Evolutionary conservation across 2,329 filamentous ascomycete genomes (phyloP).

Genomic region (Aspergillus tubingensis): DNA sequence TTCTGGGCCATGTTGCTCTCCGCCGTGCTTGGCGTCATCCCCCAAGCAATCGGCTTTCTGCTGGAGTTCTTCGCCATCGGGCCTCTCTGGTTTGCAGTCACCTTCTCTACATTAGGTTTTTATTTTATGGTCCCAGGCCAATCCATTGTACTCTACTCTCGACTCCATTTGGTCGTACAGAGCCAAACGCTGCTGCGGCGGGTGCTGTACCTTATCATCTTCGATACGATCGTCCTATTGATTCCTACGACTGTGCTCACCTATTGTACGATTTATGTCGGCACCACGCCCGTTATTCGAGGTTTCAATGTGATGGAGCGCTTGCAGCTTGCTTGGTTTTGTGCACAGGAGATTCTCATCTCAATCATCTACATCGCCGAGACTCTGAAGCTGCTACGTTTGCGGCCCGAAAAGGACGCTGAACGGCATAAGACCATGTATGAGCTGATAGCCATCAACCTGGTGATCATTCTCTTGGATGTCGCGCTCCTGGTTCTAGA

Average conservation of each 20-base stretch:
- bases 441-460: slow-evolving; percentile 52
- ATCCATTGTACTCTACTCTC: slow-evolving; percentile 63
- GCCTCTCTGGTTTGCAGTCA: slow-evolving; percentile 38
- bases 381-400: slow-evolving; percentile 48
- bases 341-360: slow-evolving; percentile 49
- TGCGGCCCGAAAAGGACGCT: slow-evolving; percentile 36
- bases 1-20: slow-evolving; percentile 46
- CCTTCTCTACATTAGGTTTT: slow-evolving; percentile 55
- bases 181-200: slow-evolving; percentile 50
- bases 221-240: slow-evolving; percentile 56
- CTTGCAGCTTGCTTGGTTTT: slow-evolving; percentile 46
- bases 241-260: slow-evolving; percentile 57
- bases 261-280: slow-evolving; percentile 43
- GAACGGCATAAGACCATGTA: slow-evolving; percentile 47
- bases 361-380: slow-evolving; percentile 56
- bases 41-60: slow-evolving; percentile 43
- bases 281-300: slow-evolving; percentile 25
- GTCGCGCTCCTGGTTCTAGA: slow-evolving; percentile 47
- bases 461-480: slow-evolving; percentile 51
- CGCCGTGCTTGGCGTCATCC: slow-evolving; percentile 38
- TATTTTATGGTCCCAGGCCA: slow-evolving; percentile 63
- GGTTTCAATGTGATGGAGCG: slow-evolving; percentile 49
- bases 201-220: slow-evolving; percentile 60
- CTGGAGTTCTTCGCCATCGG: slow-evolving; percentile 41
- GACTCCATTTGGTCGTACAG: slow-evolving; percentile 61